Evolutionary conservation across 768 basidiomycete genomes (phyloP), one percentile per base, ranked within the genome.

Genomic region (Termitomyces sp.): DNA sequence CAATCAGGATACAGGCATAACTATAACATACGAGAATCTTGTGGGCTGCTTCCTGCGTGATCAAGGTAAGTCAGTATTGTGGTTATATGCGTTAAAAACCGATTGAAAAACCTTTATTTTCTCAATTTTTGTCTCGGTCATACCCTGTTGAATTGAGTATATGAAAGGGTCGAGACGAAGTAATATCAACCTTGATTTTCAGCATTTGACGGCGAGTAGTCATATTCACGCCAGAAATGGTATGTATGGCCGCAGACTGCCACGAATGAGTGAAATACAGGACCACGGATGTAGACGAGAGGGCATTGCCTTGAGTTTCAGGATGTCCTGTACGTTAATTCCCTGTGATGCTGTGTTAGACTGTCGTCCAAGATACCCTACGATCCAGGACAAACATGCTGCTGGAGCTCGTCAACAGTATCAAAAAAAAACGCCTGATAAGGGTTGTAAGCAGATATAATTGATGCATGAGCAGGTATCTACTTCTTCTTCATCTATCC

Each of bases 111-210:
- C 93, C 76, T 96, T 96, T 64, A 98, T 91, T 70, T 98, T 98
- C 66, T 98, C 95, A 2, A 98, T 94, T 69, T 98, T 98, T 0
- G 95, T 90, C 64, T 97, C 95, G 3, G 94, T 94, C 80, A 96
- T 87, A 42, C 95, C 95, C 92, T 95, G 55, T 56, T 46, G 46
- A 39, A 53, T 28, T 40, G 32, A 49, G n/a, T 53, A 25, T 32
- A 58, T 37, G 39, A 57, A 66, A 68, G 63, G 65, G 60, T 11
- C 7, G 19, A 30, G 14, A 43, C 9, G 19, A 58, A 59, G 34
- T 58, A 19, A 25, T 34, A 47, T 5, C 6, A 47, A 88, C 94
- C 81, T 98, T 98, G 64, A 98, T 95, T 69, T 97, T 98, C 55
- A 94, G 73, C 68, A 98, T 78, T 52, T 93, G 91, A 58, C 90